These are phyloP conservation scores for Daldinia sp. DNA, from an alignment of 2,329 filamentous ascomycete genomes.

Conservation along the genomic window DNA sequence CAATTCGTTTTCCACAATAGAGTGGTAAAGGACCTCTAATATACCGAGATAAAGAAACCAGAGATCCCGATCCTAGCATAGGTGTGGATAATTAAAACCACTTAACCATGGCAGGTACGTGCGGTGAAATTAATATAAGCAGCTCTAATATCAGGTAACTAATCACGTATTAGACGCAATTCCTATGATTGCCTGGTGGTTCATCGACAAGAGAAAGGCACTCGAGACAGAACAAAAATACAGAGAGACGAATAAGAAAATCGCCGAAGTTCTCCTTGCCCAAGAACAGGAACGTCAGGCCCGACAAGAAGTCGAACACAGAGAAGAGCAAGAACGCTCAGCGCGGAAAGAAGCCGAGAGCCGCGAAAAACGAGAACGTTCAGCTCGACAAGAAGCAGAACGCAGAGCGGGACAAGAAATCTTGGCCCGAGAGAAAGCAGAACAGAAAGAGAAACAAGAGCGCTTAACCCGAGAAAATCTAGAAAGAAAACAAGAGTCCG, in stretches of 20 bases:
- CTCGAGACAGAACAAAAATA: background rate
- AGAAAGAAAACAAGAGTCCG: background rate
- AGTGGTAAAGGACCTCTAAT: background rate
- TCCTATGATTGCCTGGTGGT: background rate
- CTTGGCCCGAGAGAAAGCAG: background rate
- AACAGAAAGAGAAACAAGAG: background rate
- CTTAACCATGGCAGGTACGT: background rate
- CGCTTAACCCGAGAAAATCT: background rate
- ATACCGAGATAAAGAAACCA: background rate
- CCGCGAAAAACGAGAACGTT: background rate
- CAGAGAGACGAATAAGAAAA: background rate
- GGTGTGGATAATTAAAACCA: background rate
- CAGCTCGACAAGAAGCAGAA: background rate
- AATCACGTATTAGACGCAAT: background rate
- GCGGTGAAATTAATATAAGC: background rate
- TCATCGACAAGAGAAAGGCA: background rate
- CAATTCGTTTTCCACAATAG: background rate
- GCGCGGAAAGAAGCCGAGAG: background rate
- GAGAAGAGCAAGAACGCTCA: background rate
- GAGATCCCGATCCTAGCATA: no score
- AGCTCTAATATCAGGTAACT: background rate
- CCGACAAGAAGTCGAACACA: background rate
- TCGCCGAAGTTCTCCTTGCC: background rate
- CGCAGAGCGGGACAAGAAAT: background rate
- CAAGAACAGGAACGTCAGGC: background rate